phyloP scores from a whole-genome alignment of 345 rosid genomes.

The Bretschneidera sinensis region DNA sequence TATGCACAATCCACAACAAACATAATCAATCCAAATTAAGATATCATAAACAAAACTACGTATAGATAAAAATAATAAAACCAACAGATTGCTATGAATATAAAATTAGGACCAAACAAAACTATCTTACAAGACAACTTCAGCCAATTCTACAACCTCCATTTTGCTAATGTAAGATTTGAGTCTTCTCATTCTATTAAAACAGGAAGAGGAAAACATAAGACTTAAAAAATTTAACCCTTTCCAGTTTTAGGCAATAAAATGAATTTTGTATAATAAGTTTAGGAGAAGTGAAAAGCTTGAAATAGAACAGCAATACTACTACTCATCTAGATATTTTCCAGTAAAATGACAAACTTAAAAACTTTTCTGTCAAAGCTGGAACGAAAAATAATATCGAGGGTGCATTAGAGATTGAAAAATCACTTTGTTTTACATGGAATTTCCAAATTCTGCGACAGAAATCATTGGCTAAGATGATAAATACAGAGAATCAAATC shows the following conservation, averaged over 20 bases:
- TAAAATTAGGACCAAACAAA: background rate
- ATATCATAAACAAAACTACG: slow-evolving; percentile 13
- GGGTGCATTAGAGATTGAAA: background rate
- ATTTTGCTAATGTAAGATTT: background rate
- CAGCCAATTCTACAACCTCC: background rate
- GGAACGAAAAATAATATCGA: background rate
- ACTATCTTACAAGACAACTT: background rate
- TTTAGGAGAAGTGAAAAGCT: background rate
- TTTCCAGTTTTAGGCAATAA: slow-evolving; percentile 11
- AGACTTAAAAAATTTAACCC: no score
- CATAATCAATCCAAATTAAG: no score
- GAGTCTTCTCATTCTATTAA: background rate
- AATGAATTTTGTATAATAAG: background rate
- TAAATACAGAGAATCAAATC: background rate
- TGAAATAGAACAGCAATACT: background rate
- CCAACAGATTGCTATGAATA: no score
- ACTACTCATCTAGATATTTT: background rate
- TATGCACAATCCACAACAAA: no score
- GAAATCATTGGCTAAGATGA: no score
- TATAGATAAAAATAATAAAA: slow-evolving; percentile 7
- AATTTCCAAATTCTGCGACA: no score
- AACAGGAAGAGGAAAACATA: no score
- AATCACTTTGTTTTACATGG: no score
- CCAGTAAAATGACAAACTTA: background rate
- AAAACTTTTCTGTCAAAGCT: background rate